Evolutionary conservation across 2,329 filamentous ascomycete genomes (phyloP).

Genomic region (Clonostachys rhizophaga): DNA sequence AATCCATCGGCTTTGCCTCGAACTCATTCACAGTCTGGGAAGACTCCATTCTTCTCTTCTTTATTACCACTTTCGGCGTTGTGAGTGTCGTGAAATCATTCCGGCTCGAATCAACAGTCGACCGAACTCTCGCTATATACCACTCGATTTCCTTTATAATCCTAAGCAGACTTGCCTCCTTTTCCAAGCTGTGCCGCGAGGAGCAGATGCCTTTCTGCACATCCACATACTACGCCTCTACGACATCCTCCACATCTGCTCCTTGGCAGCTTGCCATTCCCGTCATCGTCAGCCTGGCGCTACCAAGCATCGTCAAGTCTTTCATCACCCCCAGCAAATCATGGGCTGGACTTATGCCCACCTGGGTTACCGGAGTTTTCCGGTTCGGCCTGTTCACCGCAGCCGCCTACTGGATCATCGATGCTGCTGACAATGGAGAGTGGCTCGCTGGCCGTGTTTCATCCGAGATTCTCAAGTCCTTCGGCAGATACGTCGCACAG

Average conservation of each 20-base stretch:
- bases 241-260: constrained; percentile 86
- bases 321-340: constrained; percentile 81
- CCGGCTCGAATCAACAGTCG: constrained; percentile 59
- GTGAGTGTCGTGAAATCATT: constrained; percentile 72
- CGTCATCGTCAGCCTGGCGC: constrained; percentile 63
- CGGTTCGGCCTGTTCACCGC: constrained; percentile 70
- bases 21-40: constrained; percentile 99
- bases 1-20: constrained; percentile 91
- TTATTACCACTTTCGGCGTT: constrained; percentile 82
- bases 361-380: constrained; percentile 80
- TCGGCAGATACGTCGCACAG: constrained; percentile 76
- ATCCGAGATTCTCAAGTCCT: constrained; percentile 62
- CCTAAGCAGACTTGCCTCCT: constrained; percentile 74
- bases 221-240: constrained; percentile 92
- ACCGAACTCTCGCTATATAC: constrained; percentile 73
- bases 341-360: constrained; percentile 78
- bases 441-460: constrained; percentile 62
- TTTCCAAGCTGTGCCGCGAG: constrained; percentile 90
- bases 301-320: constrained; percentile 72
- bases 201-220: constrained; percentile 97
- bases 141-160: constrained; percentile 82
- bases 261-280: constrained; percentile 84
- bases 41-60: constrained; percentile 88
- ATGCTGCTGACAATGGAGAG: constrained; percentile 80
- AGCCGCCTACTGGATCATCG: constrained; percentile 81